Base-by-base conservation (phyloP, 2,329 filamentous ascomycete species). In the Plenodomus tracheiphilus region DNA sequence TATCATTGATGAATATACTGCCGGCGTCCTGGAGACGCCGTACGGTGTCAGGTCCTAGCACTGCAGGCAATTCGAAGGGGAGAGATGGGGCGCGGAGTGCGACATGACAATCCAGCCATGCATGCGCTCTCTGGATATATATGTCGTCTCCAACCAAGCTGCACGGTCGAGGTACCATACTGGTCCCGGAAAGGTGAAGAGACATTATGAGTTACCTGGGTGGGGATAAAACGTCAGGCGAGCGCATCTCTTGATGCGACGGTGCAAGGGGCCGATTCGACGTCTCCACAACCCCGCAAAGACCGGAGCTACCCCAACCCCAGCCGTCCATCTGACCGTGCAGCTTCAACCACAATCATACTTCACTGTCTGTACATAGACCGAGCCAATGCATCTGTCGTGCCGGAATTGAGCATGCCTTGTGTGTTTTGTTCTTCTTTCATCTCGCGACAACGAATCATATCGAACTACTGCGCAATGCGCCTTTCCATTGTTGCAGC, bases 241-340 rank as follows among this genome's bases (percentile, higher is more conserved):
- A 25, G 45, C 41, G 40, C 30, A 40, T 15, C 44, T 30, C 37
- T 22, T 38, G 17, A 19, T 10, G n/a, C 18, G 39, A 22, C 41
- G 51, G 56, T 64, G 64, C 64, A 67, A 70, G 65, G 66, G 46
- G 66, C 62, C 43, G 32, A 42, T 64, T 67, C 69, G 60, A 64
- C 41, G 39, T 41, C 25, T 22, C 56, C 58, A 54, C 40, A 32
- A 43, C 58, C 59, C 63, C 57, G 61, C 59, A 32, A 32, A 61
- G 47, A 47, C 45, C 44, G 46, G 39, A 45, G 41, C 52, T 55
- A 59, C 59, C 62, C 51, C 51, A 43, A 60, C 55, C 55, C 53
- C 39, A 25, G 50, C 46, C 37, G 36, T 25, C 39, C 55, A 49
- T 54, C 53, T 54, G 50, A 58, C 47, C 58, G 54, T 30, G 32